Base-by-base conservation (phyloP, 371 early-diverging fungal genomes). In the Chytridium lagenaria region DNA sequence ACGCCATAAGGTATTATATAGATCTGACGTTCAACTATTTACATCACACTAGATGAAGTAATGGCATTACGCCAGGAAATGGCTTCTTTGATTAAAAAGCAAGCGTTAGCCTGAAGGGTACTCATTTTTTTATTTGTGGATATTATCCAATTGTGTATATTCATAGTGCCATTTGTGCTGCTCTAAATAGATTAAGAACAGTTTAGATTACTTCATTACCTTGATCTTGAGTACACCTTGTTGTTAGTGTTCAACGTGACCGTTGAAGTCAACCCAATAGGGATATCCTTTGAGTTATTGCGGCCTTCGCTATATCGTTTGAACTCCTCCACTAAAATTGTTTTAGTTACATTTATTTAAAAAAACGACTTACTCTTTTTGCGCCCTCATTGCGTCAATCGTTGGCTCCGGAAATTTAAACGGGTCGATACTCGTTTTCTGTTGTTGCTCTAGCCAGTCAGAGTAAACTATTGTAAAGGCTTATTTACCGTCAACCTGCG, bases 311-410 rank as follows among this genome's bases (percentile, higher is more conserved):
- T 72, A 37, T 36, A 78, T 63, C 40, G 70, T 68, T 59, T 77
- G 67, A 0, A 82, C 71, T 52, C 78, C 82, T 66, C 74, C 72
- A 59, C 80, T n/a, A 55, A 38, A 61, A 19, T 44, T 33, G 31
- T 0, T 49, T 44, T 2, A 38, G 16, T 44, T 65, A 28, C 39
- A 15, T 23, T 23, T 23, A 49, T 7, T 1, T 36, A 39, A 34
- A 16, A n/a, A 3, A 22, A 28, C 3, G 16, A 61, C 63, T 44
- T 73, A 81, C 84, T 81, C 78, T 78, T 84, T 84, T 69, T 84
- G 84, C 16, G 69, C 71, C 26, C 81, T 64, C 74, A 81, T 50
- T 2, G 78, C 39, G 64, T 85, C 85, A 2, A 85, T 71, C 16
- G 73, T 61, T 3, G 70, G 70, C 63, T 85, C 85, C 5, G 75